Conservation (phyloP, 441 rosid genomes). For the Erodium chrysanthum region DNA sequence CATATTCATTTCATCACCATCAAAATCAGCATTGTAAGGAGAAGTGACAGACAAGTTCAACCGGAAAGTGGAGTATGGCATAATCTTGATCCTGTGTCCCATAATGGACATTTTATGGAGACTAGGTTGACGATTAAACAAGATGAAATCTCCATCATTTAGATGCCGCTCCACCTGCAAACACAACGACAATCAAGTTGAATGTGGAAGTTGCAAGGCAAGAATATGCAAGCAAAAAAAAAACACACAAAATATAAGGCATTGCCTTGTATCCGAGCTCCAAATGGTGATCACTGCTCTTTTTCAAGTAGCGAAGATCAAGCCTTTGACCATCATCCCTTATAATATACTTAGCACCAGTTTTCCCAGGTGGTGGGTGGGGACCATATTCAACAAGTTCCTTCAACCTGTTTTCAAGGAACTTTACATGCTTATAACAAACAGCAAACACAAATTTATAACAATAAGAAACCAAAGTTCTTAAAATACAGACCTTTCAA, state of each 20-base stretch:
- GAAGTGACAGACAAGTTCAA: conserved; percentile 91
- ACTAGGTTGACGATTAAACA: conserved; percentile 97
- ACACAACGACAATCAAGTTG: conserved; percentile 18
- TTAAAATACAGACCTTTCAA: conserved; percentile 50
- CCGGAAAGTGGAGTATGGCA: conserved; percentile 97
- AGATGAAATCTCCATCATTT: conserved; percentile 88
- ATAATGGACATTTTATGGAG: conserved; percentile 98
- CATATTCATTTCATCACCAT: conserved; percentile 99
- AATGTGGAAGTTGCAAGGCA: not conserved
- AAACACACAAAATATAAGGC: conserved; percentile 1
- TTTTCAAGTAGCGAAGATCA: conserved; percentile 94
- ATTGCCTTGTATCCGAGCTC: conserved; percentile 90
- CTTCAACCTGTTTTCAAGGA: conserved; percentile 49
- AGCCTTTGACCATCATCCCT: conserved; percentile 98
- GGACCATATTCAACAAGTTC: conserved; percentile 98
- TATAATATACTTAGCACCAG: conserved; percentile 95
- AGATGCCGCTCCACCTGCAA: conserved; percentile 94
- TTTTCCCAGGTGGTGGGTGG: conserved; percentile 97
- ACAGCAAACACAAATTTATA: not conserved
- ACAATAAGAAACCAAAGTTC: not conserved
- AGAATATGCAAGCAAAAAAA: not conserved
- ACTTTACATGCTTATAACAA: not conserved
- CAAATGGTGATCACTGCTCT: conserved; percentile 98
- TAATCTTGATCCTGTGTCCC: conserved; percentile 96
- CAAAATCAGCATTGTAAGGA: conserved; percentile 98